Evolutionary conservation across 257 asterid genomes (phyloP).

Genomic region (Nicotiana knightiana): DNA sequence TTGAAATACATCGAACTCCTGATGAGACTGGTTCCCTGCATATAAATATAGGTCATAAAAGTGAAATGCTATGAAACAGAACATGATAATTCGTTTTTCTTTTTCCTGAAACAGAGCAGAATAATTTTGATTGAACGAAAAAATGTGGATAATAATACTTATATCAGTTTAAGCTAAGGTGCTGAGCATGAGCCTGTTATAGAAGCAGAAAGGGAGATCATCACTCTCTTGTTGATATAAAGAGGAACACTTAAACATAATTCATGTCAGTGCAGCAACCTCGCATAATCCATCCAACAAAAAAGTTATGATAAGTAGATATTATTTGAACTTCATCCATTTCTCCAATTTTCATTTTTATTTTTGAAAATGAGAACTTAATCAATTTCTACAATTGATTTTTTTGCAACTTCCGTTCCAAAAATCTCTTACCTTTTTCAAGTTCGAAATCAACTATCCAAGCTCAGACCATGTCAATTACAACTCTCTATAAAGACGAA

Average conservation of each 20-base stretch:
- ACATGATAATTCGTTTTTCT: neutral
- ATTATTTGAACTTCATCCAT: neutral
- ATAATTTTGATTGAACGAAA: neutral
- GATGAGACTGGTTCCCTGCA: slow-evolving; percentile 56
- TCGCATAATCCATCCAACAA: neutral
- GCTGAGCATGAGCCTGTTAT: neutral
- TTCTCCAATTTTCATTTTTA: neutral
- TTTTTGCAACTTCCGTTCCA: neutral
- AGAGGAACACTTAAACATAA: neutral
- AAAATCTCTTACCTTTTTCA: neutral
- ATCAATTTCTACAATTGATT: neutral
- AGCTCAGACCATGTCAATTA: neutral
- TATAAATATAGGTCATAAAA: neutral
- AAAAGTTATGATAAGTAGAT: neutral
- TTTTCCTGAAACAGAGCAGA: neutral
- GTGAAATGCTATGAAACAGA: neutral
- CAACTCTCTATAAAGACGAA: neutral
- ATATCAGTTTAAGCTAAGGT: neutral
- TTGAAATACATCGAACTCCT: slow-evolving; percentile 78
- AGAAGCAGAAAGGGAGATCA: neutral
- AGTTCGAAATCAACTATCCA: neutral
- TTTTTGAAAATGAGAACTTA: neutral
- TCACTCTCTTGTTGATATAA: neutral
- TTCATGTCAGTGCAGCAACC: neutral
- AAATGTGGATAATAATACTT: neutral